phyloP scores from a whole-genome alignment of 495 filamentous ascomycete genomes.

The Aspergillus coremiiformis region DNA sequence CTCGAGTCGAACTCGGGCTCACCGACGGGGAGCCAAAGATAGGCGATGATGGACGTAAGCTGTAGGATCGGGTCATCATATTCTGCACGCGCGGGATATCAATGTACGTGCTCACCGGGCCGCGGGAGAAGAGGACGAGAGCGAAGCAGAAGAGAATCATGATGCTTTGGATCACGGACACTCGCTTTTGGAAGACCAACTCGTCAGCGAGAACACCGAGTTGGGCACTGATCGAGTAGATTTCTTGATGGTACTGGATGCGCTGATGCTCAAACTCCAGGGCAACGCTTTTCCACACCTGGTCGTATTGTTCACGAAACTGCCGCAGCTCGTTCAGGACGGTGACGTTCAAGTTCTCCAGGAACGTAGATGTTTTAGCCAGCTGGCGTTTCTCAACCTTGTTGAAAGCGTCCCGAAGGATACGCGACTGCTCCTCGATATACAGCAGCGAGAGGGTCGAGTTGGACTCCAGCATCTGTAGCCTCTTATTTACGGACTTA shows the following conservation, averaged over 20 bases:
- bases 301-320: conserved; percentile 82
- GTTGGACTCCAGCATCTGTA: conserved; percentile 85
- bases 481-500: conserved; percentile 88
- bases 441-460: conserved; percentile 89
- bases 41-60: conserved; percentile 34
- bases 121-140: conserved; percentile 70
- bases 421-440: conserved; percentile 90
- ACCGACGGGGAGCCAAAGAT: conserved; percentile 36
- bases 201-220: conserved; percentile 87
- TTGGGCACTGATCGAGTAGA: conserved; percentile 70
- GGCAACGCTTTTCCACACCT: conserved; percentile 91
- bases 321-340: conserved; percentile 77
- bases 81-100: conserved; percentile 52
- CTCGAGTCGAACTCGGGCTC: conserved; percentile 40
- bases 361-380: conserved; percentile 69
- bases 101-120: conserved; percentile 39
- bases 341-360: conserved; percentile 76
- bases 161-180: conserved; percentile 81
- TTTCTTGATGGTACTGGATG: conserved; percentile 70
- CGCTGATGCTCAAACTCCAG: conserved; percentile 84
- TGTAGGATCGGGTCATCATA: conserved; percentile 47
- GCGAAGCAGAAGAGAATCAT: conserved; percentile 82
- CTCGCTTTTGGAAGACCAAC: conserved; percentile 89
- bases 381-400: conserved; percentile 88
- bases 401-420: conserved; percentile 82